Conservation (phyloP, 139 green algal species). For the Microglena sp. region DNA sequence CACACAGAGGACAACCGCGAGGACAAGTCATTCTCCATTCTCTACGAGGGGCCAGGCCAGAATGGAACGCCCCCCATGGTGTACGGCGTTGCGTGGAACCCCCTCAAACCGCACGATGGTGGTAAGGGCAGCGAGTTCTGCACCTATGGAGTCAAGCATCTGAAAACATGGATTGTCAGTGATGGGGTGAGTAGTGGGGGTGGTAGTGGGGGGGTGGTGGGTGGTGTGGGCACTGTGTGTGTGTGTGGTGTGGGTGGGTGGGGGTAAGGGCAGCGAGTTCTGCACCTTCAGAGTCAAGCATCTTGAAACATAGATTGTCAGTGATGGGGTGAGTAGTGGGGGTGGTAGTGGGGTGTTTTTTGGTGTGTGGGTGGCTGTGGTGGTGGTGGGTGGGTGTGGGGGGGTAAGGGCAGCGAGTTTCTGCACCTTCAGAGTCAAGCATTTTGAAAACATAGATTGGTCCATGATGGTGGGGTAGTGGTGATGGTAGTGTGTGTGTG, state of each 20-base stretch:
- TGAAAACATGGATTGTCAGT: conserved; percentile 45
- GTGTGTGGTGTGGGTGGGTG: no score
- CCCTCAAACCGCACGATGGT: conserved; percentile 17
- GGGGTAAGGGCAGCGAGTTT: conserved; percentile 41
- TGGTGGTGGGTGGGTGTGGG: no score
- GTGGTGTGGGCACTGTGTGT: no score
- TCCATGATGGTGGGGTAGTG: conserved; percentile 15
- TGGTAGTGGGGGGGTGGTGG: background rate
- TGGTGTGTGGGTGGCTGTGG: no score
- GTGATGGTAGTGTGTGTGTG: background rate
- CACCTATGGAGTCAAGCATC: conserved; percentile 55
- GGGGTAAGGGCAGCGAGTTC: conserved; percentile 39
- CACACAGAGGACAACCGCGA: no score
- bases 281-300: conserved; percentile 54
- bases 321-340: conserved; percentile 19
- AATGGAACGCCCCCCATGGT: conserved; percentile 41
- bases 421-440: conserved; percentile 49
- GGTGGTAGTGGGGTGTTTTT: background rate
- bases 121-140: conserved; percentile 39
- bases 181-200: conserved; percentile 14
- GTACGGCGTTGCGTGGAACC: conserved; percentile 46
- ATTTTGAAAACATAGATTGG: conserved; percentile 48
- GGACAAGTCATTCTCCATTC: conserved; percentile 5
- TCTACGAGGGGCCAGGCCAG: background rate
- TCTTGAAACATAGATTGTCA: conserved; percentile 43